These are phyloP conservation scores for Sambucus nigra DNA, from an alignment of 129 eudicot species.

Conservation along the genomic window DNA sequence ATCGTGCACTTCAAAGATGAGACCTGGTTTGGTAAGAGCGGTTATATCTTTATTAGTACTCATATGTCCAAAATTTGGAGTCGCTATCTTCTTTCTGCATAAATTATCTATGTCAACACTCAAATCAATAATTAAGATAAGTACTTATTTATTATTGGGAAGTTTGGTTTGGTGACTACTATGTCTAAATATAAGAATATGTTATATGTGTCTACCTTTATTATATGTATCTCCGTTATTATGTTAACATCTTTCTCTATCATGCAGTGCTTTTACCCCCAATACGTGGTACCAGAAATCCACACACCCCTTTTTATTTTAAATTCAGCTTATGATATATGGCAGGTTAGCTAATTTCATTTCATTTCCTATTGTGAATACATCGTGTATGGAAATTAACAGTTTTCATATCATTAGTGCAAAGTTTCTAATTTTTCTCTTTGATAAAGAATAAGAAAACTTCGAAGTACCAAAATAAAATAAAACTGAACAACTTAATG, in stretches of 20 bases:
- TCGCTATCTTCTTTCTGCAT: too few relatives aligned
- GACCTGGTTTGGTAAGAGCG: conserved; percentile 26
- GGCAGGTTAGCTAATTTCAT: not conserved
- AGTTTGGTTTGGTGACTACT: too few relatives aligned
- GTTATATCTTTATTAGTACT: not conserved
- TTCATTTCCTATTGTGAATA: too few relatives aligned
- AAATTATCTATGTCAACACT: too few relatives aligned
- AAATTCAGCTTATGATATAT: not conserved
- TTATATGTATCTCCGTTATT: not conserved
- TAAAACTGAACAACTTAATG: too few relatives aligned
- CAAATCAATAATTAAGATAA: too few relatives aligned
- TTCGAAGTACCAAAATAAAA: too few relatives aligned
- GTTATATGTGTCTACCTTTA: not conserved
- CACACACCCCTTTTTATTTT: not conserved
- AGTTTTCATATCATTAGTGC: not conserved
- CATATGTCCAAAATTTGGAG: too few relatives aligned
- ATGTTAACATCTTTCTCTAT: not conserved
- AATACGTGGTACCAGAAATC: not conserved
- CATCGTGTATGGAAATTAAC: not conserved
- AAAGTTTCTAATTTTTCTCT: too few relatives aligned
- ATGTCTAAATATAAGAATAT: too few relatives aligned
- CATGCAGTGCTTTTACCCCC: not conserved
- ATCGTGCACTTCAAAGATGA: conserved; percentile 31
- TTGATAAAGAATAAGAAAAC: too few relatives aligned
- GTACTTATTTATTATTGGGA: too few relatives aligned